Conservation (phyloP, 2,329 filamentous ascomycete genomes). For the Alternaria triticimaculans region DNA sequence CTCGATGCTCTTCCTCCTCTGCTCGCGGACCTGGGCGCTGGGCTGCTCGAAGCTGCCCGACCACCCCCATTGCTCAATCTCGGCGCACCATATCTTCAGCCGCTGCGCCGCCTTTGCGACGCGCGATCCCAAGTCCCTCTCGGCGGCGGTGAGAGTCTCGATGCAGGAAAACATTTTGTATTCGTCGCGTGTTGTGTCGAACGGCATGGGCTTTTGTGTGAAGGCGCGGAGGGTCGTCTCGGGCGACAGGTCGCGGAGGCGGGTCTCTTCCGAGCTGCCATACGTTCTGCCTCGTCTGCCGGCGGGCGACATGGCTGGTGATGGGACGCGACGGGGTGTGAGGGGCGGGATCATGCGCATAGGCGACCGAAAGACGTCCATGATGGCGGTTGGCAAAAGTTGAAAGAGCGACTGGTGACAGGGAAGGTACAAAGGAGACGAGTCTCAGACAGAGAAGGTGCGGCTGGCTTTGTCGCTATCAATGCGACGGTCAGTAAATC, state of each 20-base stretch:
- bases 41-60: conserved; percentile 56
- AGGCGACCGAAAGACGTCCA: conserved; percentile 38
- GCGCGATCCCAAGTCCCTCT: conserved; percentile 74
- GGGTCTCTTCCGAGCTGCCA: conserved; percentile 39
- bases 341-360: conserved; percentile 40
- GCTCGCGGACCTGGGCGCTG: conserved; percentile 33
- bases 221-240: conserved; percentile 52
- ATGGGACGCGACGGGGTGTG: conserved; percentile 40
- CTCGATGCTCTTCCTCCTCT: conserved; percentile 41
- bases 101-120: conserved; percentile 74
- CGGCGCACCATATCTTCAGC: conserved; percentile 76
- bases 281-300: conserved; percentile 33
- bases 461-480: conserved; percentile 4
- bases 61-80: conserved; percentile 70
- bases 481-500: conserved; percentile 28
- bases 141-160: conserved; percentile 66
- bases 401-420: conserved; percentile 27
- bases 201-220: conserved; percentile 53
- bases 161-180: conserved; percentile 61
- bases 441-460: conserved; percentile 3
- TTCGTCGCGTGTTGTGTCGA: conserved; percentile 50
- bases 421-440: conserved; percentile 13
- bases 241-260: conserved; percentile 49
- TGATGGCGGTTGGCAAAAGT: conserved; percentile 19
- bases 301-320: conserved; percentile 45